phyloP scores from a whole-genome alignment of 1,284 basidiomycete species.

The Quambalaria eucalypti region DNA sequence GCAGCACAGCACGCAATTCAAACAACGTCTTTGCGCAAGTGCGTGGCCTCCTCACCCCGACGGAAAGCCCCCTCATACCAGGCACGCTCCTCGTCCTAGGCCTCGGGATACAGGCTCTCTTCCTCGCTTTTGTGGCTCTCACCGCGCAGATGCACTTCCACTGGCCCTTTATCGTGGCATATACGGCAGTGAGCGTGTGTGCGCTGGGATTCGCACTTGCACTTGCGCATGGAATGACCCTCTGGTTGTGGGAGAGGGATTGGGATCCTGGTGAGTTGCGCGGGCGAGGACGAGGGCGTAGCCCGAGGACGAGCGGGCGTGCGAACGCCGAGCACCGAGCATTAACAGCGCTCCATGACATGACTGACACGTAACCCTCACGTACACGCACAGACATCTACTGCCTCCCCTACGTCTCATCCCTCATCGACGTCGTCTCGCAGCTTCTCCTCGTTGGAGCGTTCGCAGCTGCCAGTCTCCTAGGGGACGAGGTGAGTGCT shows the following conservation, averaged over 20 bases:
- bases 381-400: conserved; percentile 64
- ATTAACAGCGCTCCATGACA: no score
- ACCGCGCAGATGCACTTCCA: conserved; percentile 32
- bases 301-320: not conserved
- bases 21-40: not conserved
- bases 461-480: conserved; percentile 48
- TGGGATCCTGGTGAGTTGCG: conserved; percentile 67
- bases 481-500: not conserved
- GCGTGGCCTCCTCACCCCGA: conserved; percentile 9
- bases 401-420: conserved; percentile 80
- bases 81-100: conserved; percentile 27
- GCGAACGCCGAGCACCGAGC: no score
- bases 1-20: not conserved
- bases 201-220: conserved; percentile 55
- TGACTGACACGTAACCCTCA: no score
- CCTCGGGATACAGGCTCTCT: conserved; percentile 21
- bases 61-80: conserved; percentile 38
- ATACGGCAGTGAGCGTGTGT: conserved; percentile 8
- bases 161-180: conserved; percentile 26
- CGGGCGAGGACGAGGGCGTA: not conserved
- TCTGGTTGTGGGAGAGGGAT: conserved; percentile 69
- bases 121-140: conserved; percentile 23
- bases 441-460: conserved; percentile 62
- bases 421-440: conserved; percentile 80
- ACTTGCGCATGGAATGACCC: conserved; percentile 62